These are phyloP conservation scores for Paracamarosporium sp. DNA, from an alignment of 2,329 filamentous ascomycete species.

Conservation along the genomic window DNA sequence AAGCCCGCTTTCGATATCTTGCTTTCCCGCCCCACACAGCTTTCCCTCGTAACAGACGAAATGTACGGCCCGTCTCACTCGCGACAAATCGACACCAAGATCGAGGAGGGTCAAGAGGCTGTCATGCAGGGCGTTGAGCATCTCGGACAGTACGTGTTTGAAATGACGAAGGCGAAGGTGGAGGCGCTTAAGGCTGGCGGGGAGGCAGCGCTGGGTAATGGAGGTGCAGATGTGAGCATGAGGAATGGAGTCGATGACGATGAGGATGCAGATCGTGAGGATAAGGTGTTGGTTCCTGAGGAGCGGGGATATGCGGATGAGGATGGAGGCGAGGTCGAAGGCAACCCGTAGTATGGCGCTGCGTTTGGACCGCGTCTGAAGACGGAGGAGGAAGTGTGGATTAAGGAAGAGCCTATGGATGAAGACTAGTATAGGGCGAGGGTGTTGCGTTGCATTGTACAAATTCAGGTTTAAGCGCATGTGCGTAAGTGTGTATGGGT, in stretches of 20 bases:
- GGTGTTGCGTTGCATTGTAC: too few species aligned
- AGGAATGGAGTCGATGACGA: conserved; percentile 38
- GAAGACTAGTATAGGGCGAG: too few species aligned
- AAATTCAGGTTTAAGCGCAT: too few species aligned
- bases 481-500: too few species aligned
- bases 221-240: conserved; percentile 44
- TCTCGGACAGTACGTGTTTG: conserved; percentile 91
- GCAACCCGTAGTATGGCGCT: not conserved
- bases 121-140: conserved; percentile 93
- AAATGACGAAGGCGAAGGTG: conserved; percentile 84
- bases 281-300: conserved; percentile 4
- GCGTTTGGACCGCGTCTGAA: not conserved
- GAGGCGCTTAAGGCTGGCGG: conserved; percentile 60
- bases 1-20: conserved; percentile 84
- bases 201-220: conserved; percentile 34
- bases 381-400: not conserved
- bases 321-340: not conserved
- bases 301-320: conserved; percentile 2
- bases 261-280: conserved; percentile 33
- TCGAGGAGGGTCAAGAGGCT: conserved; percentile 58
- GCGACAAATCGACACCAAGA: conserved; percentile 57
- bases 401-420: not conserved
- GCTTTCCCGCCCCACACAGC: conserved; percentile 77
- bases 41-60: conserved; percentile 83
- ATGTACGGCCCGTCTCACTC: conserved; percentile 69